These are phyloP conservation scores for Pseudogymnoascus sp. DNA, from an alignment of 2,329 filamentous ascomycete genomes.

Conservation along the genomic window DNA sequence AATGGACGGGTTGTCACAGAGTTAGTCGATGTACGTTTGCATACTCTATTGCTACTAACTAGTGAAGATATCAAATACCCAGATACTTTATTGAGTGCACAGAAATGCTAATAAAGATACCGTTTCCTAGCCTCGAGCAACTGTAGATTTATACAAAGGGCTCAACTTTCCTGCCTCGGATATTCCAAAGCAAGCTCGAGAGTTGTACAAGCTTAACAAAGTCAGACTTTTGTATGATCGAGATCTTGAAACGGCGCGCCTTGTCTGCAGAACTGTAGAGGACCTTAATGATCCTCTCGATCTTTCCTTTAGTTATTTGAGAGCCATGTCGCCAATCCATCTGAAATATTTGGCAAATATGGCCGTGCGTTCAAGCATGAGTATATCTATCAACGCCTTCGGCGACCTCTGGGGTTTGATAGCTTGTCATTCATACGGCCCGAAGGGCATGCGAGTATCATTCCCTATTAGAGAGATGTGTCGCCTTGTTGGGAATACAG, in stretches of 20 bases:
- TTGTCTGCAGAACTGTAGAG: constrained; percentile 70
- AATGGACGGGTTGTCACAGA: constrained; percentile 86
- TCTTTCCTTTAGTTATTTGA: constrained; percentile 74
- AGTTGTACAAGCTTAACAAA: constrained; percentile 87
- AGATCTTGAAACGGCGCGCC: constrained; percentile 68
- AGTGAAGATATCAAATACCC: too few relatives aligned
- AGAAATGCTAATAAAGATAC: too few relatives aligned
- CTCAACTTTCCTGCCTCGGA: constrained; percentile 83
- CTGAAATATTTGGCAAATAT: constrained; percentile 83
- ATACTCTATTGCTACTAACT: too few relatives aligned
- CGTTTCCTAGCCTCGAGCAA: constrained; percentile 48
- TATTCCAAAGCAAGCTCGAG: constrained; percentile 76
- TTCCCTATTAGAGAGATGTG: constrained; percentile 93
- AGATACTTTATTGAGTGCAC: too few relatives aligned
- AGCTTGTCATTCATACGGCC: constrained; percentile 74
- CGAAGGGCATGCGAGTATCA: constrained; percentile 76
- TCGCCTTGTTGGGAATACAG: constrained; percentile 75
- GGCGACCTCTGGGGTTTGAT: constrained; percentile 82
- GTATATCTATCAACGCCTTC: constrained; percentile 83
- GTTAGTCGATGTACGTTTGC: constrained; percentile 53
- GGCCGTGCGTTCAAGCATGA: constrained; percentile 91
- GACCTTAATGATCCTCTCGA: constrained; percentile 71
- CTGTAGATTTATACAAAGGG: constrained; percentile 78
- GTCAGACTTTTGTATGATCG: constrained; percentile 82
- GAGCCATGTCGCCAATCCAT: constrained; percentile 86